These are phyloP conservation scores for Cladosporium sp. DNA, from an alignment of 2,329 filamentous ascomycete genomes.

Conservation along the genomic window DNA sequence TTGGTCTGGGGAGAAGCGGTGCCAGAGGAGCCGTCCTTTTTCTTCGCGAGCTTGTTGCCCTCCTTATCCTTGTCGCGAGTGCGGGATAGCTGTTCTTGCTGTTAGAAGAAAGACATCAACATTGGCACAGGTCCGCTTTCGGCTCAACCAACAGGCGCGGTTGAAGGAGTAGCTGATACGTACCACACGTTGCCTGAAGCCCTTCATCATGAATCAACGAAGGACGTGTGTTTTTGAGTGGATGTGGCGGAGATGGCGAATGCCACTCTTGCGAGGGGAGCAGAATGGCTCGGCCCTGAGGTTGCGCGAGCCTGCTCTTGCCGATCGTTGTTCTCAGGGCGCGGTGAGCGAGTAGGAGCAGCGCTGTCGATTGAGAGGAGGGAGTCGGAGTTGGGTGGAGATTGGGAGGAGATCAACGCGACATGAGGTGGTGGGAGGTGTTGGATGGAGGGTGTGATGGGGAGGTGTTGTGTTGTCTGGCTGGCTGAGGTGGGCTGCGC, in stretches of 20 bases:
- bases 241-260: conserved; percentile 25
- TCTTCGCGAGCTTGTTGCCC: conserved; percentile 67
- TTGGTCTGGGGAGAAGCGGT: conserved; percentile 69
- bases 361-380: conserved; percentile 6
- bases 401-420: not conserved
- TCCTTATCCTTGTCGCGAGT: conserved; percentile 61
- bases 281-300: conserved; percentile 22
- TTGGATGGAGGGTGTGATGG: no score
- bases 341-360: not conserved
- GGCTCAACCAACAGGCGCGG: not conserved
- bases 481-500: conserved; percentile 5
- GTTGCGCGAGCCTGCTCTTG: conserved; percentile 15
- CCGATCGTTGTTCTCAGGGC: conserved; percentile 10
- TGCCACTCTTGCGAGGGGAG: conserved; percentile 23
- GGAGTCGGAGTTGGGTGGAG: not conserved
- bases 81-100: conserved; percentile 83
- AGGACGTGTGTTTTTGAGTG: conserved; percentile 14
- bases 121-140: conserved; percentile 16
- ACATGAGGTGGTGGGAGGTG: no score
- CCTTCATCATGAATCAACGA: conserved; percentile 65
- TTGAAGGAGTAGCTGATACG: conserved; percentile 38
- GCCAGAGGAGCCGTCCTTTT: conserved; percentile 57
- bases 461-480: not conserved
- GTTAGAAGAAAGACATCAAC: conserved; percentile 30
- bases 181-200: conserved; percentile 96